Evolutionary conservation across 306 rosid species (phyloP), one percentile per base, ranked within the genome.

Genomic region (Adenanthera pavonina): DNA sequence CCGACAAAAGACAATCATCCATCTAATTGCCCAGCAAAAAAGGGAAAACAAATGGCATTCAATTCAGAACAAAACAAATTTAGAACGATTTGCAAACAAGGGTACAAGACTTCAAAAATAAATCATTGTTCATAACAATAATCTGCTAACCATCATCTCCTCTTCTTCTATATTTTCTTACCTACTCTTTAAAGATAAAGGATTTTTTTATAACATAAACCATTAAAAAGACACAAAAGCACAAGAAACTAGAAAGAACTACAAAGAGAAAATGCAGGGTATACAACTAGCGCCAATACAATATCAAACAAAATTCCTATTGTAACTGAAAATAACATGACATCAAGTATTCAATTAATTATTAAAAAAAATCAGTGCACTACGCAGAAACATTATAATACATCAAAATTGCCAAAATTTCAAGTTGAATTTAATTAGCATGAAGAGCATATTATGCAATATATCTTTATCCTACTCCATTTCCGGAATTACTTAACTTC

Each of bases 371-470:
- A 38, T 33, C 75, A 35, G 41, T 40, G 40, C 25, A 72, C 36
- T 19, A 83, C 17, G 57, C 34, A 8, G 59, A 64, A 77, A 65
- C 78, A 35, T 13, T 8, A 7, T 68, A 48, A 47, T 2, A 7
- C 76, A 66, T 5, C 19, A 49, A 25, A 25, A 53, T 61, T 64
- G 13, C 68, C 33, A 41, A 13, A 44, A 65, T 54, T 70, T 52
- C 61, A 56, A 71, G 17, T 65, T 43, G 69, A 77, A 60, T 72
- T 76, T 19, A 53, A 82, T 70, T 75, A 62, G 56, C 80, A 77
- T 72, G 57, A 52, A 77, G 44, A 76, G 53, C 77, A 4, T 35
- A 30, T 8, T 9, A 54, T 54, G 64, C 64, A 14, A n/a, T 71
- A 41, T 59, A 74, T 34, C 49, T 30, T 30, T 15, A 54, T 56